Evolutionary conservation across 345 rosid genomes (phyloP).

Genomic region (Gossypium arboreum): DNA sequence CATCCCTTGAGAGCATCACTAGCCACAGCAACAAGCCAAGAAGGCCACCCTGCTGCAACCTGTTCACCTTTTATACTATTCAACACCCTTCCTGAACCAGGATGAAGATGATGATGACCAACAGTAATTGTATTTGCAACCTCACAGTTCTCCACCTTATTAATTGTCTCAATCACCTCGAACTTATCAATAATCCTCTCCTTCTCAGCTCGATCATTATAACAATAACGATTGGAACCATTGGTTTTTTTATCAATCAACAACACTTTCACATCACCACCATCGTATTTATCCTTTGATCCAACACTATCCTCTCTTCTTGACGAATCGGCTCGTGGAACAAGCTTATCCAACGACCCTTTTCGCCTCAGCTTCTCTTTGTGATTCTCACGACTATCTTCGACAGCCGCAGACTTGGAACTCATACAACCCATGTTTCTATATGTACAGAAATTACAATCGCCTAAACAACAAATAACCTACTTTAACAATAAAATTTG

Average conservation of each 20-base stretch:
- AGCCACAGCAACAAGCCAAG: conserved; percentile 76
- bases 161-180: conserved; percentile 28
- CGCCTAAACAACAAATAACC: not conserved
- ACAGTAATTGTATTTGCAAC: conserved; percentile 14
- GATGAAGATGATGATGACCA: conserved; percentile 37
- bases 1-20: conserved; percentile 84
- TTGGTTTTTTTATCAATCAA: conserved; percentile 52
- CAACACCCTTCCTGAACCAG: conserved; percentile 34
- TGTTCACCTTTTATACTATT: conserved; percentile 54
- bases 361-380: conserved; percentile 44
- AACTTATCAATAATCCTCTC: conserved; percentile 11
- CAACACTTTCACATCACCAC: conserved; percentile 47
- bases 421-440: conserved; percentile 70
- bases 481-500: conserved; percentile 13
- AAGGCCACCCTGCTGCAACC: conserved; percentile 82
- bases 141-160: conserved; percentile 32
- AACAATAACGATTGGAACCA: conserved; percentile 47
- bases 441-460: not conserved
- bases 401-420: conserved; percentile 51
- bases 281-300: conserved; percentile 32
- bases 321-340: conserved; percentile 51
- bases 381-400: conserved; percentile 38
- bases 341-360: conserved; percentile 52
- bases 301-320: conserved; percentile 52
- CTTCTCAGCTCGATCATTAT: conserved; percentile 49